Evolutionary conservation across 179 eudicot genomes (phyloP), one percentile per base, ranked within the genome.

Genomic region (Heliamphora pulchella): DNA sequence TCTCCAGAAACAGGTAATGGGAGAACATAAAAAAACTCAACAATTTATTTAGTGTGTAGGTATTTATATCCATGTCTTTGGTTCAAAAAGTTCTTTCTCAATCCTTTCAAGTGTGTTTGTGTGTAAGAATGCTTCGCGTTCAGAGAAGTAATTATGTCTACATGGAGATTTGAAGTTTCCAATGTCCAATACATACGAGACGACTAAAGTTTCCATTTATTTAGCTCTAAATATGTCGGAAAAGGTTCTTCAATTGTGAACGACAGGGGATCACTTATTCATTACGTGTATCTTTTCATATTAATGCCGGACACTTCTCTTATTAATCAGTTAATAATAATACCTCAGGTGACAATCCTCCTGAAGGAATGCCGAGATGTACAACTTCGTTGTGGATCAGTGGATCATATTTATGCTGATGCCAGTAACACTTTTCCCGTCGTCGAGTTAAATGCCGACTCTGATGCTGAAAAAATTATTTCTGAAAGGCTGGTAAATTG

Each of bases 361-460:
- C 75, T 96, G 54, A 94, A 96, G 86, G 98, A 96, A 84, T 96
- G 99, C 77, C 96, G 94, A 77, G 99, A 96, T 87, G 86, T 94
- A 75, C 99, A 96, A 81, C 72, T 96, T 66, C 96, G 96, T 43
- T 88, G 93, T 90, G 98, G 99, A 83, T 85, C 90, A 64, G 86
- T 7, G 76, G 78, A 76, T 74, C 80, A 79, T 81, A 84, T 81
- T 18, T 77, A 77, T 78, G 85, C 77, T 72, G 86, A 81, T 79
- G 87, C 84, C 80, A 82, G 79, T 50, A 47, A 55, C 7, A 47
- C 76, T 75, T 54, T 55, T 76, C 62, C 89, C 70, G 31, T 73
- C 77, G 80, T 77, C 43, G 86, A 88, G 71, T 66, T 75, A 63
- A 86, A 80, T 82, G 87, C 83, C 73, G 90, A 81, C 57, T 78